These are phyloP conservation scores for Xylaria longipes DNA, from an alignment of 495 filamentous ascomycete species.

Conservation along the genomic window DNA sequence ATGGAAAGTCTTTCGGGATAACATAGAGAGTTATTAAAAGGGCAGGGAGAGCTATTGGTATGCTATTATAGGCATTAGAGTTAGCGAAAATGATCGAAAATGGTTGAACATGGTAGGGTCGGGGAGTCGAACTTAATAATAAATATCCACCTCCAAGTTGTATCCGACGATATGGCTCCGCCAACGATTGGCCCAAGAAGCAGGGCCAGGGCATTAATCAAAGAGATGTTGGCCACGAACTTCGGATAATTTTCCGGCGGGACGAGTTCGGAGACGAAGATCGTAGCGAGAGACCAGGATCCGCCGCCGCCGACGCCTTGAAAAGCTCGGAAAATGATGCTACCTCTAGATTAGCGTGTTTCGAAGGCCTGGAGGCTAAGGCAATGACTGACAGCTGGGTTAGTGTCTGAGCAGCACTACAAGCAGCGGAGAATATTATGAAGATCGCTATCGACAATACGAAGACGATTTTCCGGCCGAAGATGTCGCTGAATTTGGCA, in stretches of 20 bases:
- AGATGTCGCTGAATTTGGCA: conserved; percentile 59
- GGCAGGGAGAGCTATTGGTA: conserved; percentile 37
- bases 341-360: conserved; percentile 42
- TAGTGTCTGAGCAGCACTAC: conserved; percentile 53
- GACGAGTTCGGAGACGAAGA: conserved; percentile 56
- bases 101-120: too few species aligned
- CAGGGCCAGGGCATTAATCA: conserved; percentile 53
- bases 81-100: too few species aligned
- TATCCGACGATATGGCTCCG: conserved; percentile 45
- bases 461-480: conserved; percentile 55
- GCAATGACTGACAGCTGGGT: conserved; percentile 51
- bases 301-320: conserved; percentile 64
- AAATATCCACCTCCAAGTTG: conserved; percentile 51
- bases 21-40: conserved; percentile 36
- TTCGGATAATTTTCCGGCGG: conserved; percentile 51
- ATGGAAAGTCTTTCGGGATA: conserved; percentile 41
- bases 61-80: too few species aligned
- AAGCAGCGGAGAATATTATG: conserved; percentile 59
- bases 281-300: conserved; percentile 55
- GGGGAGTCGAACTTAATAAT: conserved; percentile 49
- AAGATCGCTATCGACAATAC: conserved; percentile 54
- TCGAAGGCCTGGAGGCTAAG: not conserved
- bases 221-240: conserved; percentile 54
- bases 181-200: conserved; percentile 53
- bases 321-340: conserved; percentile 60